These are phyloP conservation scores for Cryphonectria parasitica DNA, from an alignment of 2,329 filamentous ascomycete species.

Conservation along the genomic window DNA sequence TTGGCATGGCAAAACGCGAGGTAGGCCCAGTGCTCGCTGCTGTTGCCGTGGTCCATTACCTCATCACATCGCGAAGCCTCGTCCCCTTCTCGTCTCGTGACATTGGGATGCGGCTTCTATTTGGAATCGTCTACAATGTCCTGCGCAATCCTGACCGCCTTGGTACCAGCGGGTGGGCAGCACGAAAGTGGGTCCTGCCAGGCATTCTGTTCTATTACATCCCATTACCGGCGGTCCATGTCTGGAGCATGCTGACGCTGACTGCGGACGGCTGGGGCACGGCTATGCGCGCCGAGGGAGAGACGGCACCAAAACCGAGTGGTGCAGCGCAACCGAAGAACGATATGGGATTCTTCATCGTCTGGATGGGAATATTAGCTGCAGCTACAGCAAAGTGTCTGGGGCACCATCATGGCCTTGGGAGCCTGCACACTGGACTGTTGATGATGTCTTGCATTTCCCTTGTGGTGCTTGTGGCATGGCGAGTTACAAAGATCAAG, in stretches of 20 bases:
- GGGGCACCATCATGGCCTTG: not conserved
- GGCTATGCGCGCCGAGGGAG: conserved; percentile 38
- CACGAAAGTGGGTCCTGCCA: conserved; percentile 34
- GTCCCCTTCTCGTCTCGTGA: conserved; percentile 36
- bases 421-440: conserved; percentile 3
- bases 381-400: conserved; percentile 30
- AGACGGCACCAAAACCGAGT: conserved; percentile 32
- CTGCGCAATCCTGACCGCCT: conserved; percentile 36
- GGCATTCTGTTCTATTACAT: conserved; percentile 40
- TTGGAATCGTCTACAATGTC: conserved; percentile 38
- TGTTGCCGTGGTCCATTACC: conserved; percentile 36
- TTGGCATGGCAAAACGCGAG: conserved; percentile 39
- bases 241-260: conserved; percentile 41
- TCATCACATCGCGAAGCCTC: conserved; percentile 34
- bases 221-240: conserved; percentile 39
- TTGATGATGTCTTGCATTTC: not conserved
- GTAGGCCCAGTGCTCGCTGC: conserved; percentile 38
- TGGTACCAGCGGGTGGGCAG: conserved; percentile 19
- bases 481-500: conserved; percentile 7
- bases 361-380: conserved; percentile 39
- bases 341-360: conserved; percentile 37
- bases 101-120: conserved; percentile 34
- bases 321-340: conserved; percentile 33
- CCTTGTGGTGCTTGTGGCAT: not conserved
- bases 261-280: conserved; percentile 42